Percentiles rank a stretch among this genome's conserved stretches.
Conservation (phyloP, 2,329 filamentous ascomycete genomes). For the Neofusicoccum cordaticola region DNA sequence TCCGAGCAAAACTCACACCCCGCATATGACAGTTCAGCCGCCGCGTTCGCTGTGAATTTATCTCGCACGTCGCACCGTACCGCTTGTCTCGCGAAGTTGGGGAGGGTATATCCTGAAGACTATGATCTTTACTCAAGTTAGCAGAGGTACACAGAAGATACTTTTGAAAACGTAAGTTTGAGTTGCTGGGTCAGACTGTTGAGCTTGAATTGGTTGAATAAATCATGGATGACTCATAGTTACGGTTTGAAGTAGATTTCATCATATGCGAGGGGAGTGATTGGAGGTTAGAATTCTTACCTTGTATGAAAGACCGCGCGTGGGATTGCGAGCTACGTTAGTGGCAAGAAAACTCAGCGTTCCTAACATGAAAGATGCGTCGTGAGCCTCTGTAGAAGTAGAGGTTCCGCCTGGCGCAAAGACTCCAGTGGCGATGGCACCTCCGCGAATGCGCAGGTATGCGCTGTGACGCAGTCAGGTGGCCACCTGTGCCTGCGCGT, state of each 20-base stretch:
- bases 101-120: not conserved
- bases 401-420: not conserved
- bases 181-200: conserved; percentile 48
- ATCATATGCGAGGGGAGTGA: conserved; percentile 18
- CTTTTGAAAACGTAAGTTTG: not conserved
- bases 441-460: no score
- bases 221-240: conserved; percentile 38
- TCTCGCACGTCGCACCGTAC: no score
- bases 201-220: conserved; percentile 47
- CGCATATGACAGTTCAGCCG: no score
- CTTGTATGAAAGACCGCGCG: not conserved
- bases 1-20: no score
- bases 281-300: conserved; percentile 24
- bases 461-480: no score
- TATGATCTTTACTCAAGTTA: not conserved
- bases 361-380: not conserved
- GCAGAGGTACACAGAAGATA: not conserved
- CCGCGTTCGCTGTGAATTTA: no score
- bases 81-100: no score
- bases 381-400: not conserved
- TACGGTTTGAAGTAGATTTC: conserved; percentile 36
- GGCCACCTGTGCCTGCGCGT: no score
- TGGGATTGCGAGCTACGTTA: not conserved
- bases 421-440: no score
- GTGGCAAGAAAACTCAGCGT: no score